A percentile compares a stretch with the other conserved stretches of the same genome.
These are phyloP conservation scores for Verticillium nonalfalfae DNA, from an alignment of 2,329 filamentous ascomycete species.

Conservation along the genomic window DNA sequence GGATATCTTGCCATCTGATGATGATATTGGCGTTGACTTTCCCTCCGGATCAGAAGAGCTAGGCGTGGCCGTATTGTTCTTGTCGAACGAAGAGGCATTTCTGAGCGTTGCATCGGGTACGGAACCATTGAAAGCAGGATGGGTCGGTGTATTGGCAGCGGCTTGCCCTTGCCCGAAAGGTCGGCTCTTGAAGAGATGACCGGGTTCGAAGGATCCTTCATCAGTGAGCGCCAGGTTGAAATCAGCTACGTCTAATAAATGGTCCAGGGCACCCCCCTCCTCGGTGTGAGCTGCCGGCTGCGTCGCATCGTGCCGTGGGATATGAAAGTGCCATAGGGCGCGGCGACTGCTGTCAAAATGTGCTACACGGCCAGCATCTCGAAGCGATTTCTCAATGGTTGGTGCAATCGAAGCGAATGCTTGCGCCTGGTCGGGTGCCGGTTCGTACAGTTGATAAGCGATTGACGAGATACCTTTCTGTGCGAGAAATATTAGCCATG, in stretches of 20 bases:
- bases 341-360: conserved; percentile 43
- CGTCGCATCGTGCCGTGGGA: conserved; percentile 32
- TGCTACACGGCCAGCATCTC: conserved; percentile 46
- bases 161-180: conserved; percentile 5
- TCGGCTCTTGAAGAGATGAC: conserved; percentile 38
- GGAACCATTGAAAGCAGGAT: conserved; percentile 35
- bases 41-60: conserved; percentile 16
- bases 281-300: conserved; percentile 10
- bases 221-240: conserved; percentile 37
- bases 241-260: conserved; percentile 35
- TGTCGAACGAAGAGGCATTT: conserved; percentile 18
- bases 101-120: conserved; percentile 29
- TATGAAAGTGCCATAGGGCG: conserved; percentile 49
- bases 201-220: conserved; percentile 44
- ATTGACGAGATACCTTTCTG: conserved; percentile 53
- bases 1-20: background rate
- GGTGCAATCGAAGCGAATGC: conserved; percentile 38
- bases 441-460: conserved; percentile 49
- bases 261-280: conserved; percentile 22
- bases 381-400: conserved; percentile 44
- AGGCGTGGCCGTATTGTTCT: conserved; percentile 12
- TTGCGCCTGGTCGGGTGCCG: conserved; percentile 33
- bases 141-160: conserved; percentile 36
- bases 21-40: conserved; percentile 10
- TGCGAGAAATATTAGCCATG: conserved; percentile 8